Evolutionary conservation across 371 early-diverging fungal genomes (phyloP), one percentile per base, ranked within the genome.

Genomic region (Saksenaea vasiformis): DNA sequence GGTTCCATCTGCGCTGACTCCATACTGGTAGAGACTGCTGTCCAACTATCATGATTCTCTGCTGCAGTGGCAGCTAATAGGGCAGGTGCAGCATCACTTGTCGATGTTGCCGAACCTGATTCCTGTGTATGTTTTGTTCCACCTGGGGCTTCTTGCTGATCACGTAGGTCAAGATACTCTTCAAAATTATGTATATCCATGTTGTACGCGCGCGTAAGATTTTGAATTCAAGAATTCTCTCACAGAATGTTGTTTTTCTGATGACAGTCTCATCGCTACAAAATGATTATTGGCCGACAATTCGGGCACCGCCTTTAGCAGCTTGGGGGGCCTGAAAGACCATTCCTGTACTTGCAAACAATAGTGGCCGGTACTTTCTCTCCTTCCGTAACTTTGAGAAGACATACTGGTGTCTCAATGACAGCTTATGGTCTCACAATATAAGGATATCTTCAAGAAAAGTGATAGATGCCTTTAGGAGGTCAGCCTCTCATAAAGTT

Each of bases 151-250:
- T 68, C 68, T 51, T 68, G 68, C 34, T 68, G 68, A 56, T 68
- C 68, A n/a, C 64, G 68, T 51, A 68, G 51, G 60, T 68, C 64
- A 35, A 68, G 62, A 35, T 51, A 65, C 8, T 69, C 63, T 54
- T 62, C 65, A 65, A 65, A 65, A 35, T 53, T 59, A 43, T 65
- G 53, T 35, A 69, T 55, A 31, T 68, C 68, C 68, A 68, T 68
- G 10, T 10, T 47, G n/a, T n/a, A 47, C 51, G 51, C 24, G 22
- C 17, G 24, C 24, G 24, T 47, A 47, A 47, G 51, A 22, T n/a
- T 22, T 47, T 2, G n/a, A 9, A 22, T 22, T n/a, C 3, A 47
- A 47, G 22, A 47, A 47, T 47, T 47, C 22, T 47, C 22, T 22
- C 22, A 47, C 51, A 22, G 22, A 10, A 47, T 19, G 51, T n/a